Conservation (phyloP, 169 alveolate species). For the Plasmodium berghei region DNA sequence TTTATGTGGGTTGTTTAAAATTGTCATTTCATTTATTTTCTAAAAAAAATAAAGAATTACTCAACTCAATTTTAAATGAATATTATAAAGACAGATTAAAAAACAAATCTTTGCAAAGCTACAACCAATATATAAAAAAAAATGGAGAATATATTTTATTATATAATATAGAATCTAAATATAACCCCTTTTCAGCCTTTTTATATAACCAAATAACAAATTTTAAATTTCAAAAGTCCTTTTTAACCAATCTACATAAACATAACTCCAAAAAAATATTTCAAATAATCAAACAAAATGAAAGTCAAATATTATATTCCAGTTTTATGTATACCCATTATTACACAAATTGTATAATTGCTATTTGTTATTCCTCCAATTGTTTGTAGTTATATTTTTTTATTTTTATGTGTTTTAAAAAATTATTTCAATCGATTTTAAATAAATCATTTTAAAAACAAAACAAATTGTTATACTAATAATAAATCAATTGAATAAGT, state of each 20-base stretch:
- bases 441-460: too few species aligned
- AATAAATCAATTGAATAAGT: too few species aligned
- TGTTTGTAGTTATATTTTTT: too few species aligned
- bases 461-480: too few species aligned
- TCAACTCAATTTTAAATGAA: not conserved
- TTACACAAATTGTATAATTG: not conserved
- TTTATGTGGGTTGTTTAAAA: slow-evolving; percentile 1
- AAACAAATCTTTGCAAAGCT: not conserved
- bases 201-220: slow-evolving; percentile 12
- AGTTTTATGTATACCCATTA: slow-evolving; percentile 11
- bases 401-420: too few species aligned
- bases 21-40: not conserved
- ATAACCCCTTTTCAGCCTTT: not conserved
- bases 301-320: too few species aligned
- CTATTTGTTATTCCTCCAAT: too few species aligned
- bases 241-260: not conserved
- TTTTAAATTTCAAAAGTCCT: not conserved
- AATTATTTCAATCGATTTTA: too few species aligned
- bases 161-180: not conserved
- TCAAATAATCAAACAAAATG: not conserved
- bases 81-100: not conserved
- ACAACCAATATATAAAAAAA: not conserved
- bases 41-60: not conserved
- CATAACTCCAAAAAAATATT: not conserved
- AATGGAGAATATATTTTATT: not conserved